Conservation (phyloP, 1,139 yeast genomes). For the Hanseniaspora gamundiae region DNA sequence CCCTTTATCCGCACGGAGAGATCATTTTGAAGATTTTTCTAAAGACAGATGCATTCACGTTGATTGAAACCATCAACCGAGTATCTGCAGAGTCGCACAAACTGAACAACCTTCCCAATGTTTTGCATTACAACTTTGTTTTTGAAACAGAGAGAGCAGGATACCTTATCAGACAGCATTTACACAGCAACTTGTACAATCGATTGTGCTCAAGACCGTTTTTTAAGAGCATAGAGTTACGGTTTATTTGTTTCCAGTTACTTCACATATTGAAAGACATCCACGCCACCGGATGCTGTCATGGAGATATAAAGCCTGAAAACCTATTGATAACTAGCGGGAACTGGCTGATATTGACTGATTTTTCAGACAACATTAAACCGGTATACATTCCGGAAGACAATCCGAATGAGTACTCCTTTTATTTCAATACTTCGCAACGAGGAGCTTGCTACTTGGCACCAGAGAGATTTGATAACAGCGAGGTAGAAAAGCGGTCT, state of each 20-base stretch:
- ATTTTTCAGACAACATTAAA: constrained; percentile 65
- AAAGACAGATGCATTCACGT: constrained; percentile 36
- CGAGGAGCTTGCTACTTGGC: constrained; percentile 85
- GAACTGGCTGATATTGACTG: constrained; percentile 77
- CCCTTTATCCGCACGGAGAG: constrained; percentile 54
- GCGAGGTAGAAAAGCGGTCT: constrained; percentile 16
- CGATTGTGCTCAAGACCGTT: constrained; percentile 82
- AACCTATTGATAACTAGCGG: constrained; percentile 79
- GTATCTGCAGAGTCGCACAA: constrained; percentile 15
- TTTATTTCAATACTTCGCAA: constrained; percentile 83
- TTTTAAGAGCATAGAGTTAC: constrained; percentile 66
- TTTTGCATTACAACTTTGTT: constrained; percentile 58
- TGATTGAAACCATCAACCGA: constrained; percentile 26
- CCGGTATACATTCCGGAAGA: constrained; percentile 85
- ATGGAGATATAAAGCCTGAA: constrained; percentile 89
- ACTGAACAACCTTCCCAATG: constrained; percentile 44
- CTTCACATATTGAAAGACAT: constrained; percentile 48
- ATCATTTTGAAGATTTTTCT: constrained; percentile 72
- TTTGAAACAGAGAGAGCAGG: constrained; percentile 90
- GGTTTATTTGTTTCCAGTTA: constrained; percentile 75
- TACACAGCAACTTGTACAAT: constrained; percentile 72
- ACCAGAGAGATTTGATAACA: constrained; percentile 66
- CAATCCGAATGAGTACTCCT: constrained; percentile 88
- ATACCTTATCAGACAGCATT: constrained; percentile 71
- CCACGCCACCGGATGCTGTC: constrained; percentile 52